phyloP scores from a whole-genome alignment of 495 filamentous ascomycete genomes.

The Usnea hakonensis region DNA sequence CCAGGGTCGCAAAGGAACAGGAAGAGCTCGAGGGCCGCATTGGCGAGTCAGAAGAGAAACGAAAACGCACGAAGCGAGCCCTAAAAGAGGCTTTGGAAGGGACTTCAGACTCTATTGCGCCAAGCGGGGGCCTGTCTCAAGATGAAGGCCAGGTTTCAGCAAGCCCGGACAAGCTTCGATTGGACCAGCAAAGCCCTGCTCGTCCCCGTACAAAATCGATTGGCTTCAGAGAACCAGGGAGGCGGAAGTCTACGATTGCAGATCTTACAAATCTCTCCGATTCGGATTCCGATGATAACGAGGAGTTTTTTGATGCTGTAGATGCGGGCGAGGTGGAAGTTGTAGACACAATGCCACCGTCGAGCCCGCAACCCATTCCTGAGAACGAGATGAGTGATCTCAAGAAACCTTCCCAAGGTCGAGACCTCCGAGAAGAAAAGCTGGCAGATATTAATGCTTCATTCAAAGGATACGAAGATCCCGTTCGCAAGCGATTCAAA shows the following conservation, averaged over 20 bases:
- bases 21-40: slow-evolving; percentile 81
- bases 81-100: slow-evolving; percentile 78
- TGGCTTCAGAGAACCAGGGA: slow-evolving; percentile 30
- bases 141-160: slow-evolving; percentile 12
- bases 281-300: slow-evolving; percentile 74
- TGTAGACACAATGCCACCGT: slow-evolving; percentile 45
- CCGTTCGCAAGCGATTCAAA: slow-evolving; percentile 65
- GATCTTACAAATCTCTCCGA: slow-evolving; percentile 62
- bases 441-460: slow-evolving; percentile 58
- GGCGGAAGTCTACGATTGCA: slow-evolving; percentile 51
- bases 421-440: slow-evolving; percentile 43
- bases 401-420: slow-evolving; percentile 38
- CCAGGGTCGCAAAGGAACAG: slow-evolving; percentile 82
- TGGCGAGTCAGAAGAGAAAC: slow-evolving; percentile 82
- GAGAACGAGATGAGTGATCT: slow-evolving; percentile 20
- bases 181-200: slow-evolving; percentile 22
- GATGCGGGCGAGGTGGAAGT: slow-evolving; percentile 88
- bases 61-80: slow-evolving; percentile 80
- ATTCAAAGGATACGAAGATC: slow-evolving; percentile 86
- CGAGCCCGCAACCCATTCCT: slow-evolving; percentile 40
- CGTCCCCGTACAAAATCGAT: slow-evolving; percentile 39
- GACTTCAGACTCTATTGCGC: slow-evolving; percentile 35
- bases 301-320: slow-evolving; percentile 96
- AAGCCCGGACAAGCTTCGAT: slow-evolving; percentile 13
- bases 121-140: slow-evolving; percentile 26